Conservation (phyloP, 768 basidiomycete genomes). For the Psilocybe tampanensis region DNA sequence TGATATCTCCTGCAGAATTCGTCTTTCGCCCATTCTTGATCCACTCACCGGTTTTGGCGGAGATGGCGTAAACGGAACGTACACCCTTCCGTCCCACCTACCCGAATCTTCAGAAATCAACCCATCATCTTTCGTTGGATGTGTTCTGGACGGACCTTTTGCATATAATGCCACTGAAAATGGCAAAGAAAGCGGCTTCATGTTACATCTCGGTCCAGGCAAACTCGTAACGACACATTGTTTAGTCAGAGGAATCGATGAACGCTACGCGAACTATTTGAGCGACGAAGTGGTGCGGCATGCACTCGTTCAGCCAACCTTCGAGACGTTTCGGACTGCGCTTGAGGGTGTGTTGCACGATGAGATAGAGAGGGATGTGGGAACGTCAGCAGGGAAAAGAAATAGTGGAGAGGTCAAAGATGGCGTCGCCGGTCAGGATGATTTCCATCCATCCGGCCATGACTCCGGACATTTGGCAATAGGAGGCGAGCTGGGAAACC, state of each 20-base stretch:
- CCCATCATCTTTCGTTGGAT: conserved; percentile 21
- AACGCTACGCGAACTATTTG: conserved; percentile 20
- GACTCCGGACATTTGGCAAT: conserved; percentile 37
- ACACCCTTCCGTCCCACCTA: conserved; percentile 6
- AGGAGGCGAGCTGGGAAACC: conserved; percentile 35
- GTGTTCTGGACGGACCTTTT: conserved; percentile 37
- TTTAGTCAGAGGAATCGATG: conserved; percentile 34
- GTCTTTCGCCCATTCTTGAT: conserved; percentile 36
- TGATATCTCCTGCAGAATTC: conserved; percentile 24
- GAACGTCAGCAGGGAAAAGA: neutral
- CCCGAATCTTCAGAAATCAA: conserved; percentile 11
- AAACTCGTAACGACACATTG: conserved; percentile 32
- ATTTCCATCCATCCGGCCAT: conserved; percentile 27
- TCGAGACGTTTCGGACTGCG: conserved; percentile 30
- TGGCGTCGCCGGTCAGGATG: no score
- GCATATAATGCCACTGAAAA: conserved; percentile 9
- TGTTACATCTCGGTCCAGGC: conserved; percentile 36
- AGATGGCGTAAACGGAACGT: conserved; percentile 28
- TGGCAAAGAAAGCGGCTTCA: conserved; percentile 18
- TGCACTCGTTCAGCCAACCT: conserved; percentile 28
- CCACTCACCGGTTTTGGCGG: conserved; percentile 37
- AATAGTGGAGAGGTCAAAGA: no score
- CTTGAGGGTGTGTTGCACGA: neutral
- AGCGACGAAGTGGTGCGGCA: conserved; percentile 22
- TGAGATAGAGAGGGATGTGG: conserved; percentile 24